Base-by-base conservation (phyloP, 306 rosid genomes). In the Cercis canadensis region DNA sequence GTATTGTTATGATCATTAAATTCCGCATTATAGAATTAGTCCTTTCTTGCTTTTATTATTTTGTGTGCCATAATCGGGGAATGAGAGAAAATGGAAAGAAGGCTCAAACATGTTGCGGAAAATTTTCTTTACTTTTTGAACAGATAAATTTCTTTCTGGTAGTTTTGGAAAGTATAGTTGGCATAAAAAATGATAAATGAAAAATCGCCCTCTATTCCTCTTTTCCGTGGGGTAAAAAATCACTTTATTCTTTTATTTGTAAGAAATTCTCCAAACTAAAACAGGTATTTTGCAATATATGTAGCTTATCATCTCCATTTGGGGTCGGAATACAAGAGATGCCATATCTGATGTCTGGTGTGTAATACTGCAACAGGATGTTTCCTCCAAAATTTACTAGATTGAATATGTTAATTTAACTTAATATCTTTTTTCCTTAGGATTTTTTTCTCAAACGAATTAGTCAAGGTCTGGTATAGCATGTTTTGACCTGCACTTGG, bases 401-500 rank as follows among this genome's bases (percentile, higher is more conserved):
- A 61, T 19, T 31, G 52, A 32, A 24, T 17, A 44, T 41, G 18
- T 8, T 33, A 43, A 10, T 33, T 50, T 10, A 11, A 19, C 29
- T 24, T 3, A n/a, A 37, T 43, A 10, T 51, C 69, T 57, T 52
- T 47, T 21, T 21, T 54, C 4, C 29, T 45, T 11, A 2, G 61
- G 50, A 63, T 15, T n/a, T 19, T 19, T 13, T 13, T 44, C 5
- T 24, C 29, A 24, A 41, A 39, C 33, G 73, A 69, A 73, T 57
- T 69, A 49, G 55, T 57, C 57, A 73, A 65, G 65, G 57, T 58
- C 44, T 57, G 32, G 11, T 31, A 40, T 62, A n/a, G 14, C 14
- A 72, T 70, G 47, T 75, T 67, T 71, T 73, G 61, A 73, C 14
- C 11, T 57, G 56, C 31, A 46, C 41, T 54, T 36, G 64, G 57